These are phyloP conservation scores for Naumovozyma baii DNA, from an alignment of 805 yeast genomes.

Conservation along the genomic window DNA sequence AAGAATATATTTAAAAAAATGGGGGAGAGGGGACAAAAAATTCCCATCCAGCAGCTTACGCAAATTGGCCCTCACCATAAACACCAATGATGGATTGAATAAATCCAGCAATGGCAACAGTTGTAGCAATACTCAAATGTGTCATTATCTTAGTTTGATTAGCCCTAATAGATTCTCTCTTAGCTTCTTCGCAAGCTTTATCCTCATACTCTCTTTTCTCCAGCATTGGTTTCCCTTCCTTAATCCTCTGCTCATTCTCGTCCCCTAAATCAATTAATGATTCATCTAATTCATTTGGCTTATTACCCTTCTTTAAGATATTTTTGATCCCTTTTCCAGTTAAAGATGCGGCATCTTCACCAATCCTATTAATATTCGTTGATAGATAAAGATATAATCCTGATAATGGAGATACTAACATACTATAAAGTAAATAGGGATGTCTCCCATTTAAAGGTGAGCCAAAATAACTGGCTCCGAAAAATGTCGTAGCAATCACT, in stretches of 20 bases:
- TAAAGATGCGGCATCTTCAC: not conserved
- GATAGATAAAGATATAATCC: slow-evolving; percentile 10
- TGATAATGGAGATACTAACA: slow-evolving; percentile 16
- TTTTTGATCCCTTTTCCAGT: not conserved
- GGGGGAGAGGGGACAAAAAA: too few relatives aligned
- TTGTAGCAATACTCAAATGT: slow-evolving; percentile 13
- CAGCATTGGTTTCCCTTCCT: not conserved
- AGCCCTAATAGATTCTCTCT: slow-evolving; percentile 1
- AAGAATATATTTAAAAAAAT: too few relatives aligned
- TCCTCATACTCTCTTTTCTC: not conserved
- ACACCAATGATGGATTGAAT: slow-evolving; percentile 26
- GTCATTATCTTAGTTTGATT: slow-evolving; percentile 6
- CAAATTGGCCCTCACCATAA: slow-evolving; percentile 28
- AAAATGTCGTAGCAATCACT: slow-evolving; percentile 39
- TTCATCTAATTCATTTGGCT: slow-evolving; percentile 11
- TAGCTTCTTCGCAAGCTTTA: slow-evolving; percentile 2
- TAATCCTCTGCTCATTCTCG: not conserved
- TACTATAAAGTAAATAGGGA: slow-evolving; percentile 64
- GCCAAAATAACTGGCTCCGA: slow-evolving; percentile 45
- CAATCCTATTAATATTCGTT: slow-evolving; percentile 1
- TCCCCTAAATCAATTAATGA: slow-evolving; percentile 25
- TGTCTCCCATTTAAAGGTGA: slow-evolving; percentile 52
- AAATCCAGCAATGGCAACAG: slow-evolving; percentile 16
- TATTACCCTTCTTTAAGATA: not conserved
- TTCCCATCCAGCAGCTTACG: too few relatives aligned